A percentile compares a stretch with the other conserved stretches of the same genome.
Evolutionary conservation across 2,329 filamentous ascomycete genomes (phyloP).

Genomic region (Pseudogymnoascus sp.): DNA sequence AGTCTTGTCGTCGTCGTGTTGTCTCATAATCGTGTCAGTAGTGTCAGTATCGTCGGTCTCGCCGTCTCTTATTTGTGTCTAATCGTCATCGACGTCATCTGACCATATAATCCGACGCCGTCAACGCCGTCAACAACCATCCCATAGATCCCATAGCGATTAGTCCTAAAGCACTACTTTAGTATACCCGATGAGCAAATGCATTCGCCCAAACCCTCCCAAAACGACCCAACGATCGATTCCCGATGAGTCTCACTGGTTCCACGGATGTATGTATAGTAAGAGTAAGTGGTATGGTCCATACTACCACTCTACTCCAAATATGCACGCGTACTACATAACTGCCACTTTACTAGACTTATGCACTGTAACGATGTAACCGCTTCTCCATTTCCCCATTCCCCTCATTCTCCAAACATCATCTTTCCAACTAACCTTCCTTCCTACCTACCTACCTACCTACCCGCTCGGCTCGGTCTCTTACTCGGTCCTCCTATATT

Average conservation of each 20-base stretch:
- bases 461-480: not conserved
- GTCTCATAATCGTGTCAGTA: not conserved
- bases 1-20: not conserved
- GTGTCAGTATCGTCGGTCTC: not conserved
- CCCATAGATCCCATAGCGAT: not conserved
- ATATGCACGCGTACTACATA: conserved; percentile 3
- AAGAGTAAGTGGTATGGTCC: not conserved
- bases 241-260: not conserved
- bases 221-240: not conserved
- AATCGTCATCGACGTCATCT: conserved; percentile 11
- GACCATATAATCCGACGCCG: not conserved
- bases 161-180: not conserved
- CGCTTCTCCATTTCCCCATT: not conserved
- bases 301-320: not conserved
- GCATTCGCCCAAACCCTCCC: not conserved
- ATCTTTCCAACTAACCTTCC: not conserved
- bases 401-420: not conserved
- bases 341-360: not conserved
- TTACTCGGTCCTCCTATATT: not conserved
- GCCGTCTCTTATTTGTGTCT: not conserved
- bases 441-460: not conserved
- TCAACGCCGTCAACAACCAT: not conserved
- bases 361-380: conserved; percentile 8
- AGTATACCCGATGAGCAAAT: conserved; percentile 2
- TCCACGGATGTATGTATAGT: not conserved